Base-by-base conservation (phyloP, 1,284 basidiomycete genomes). In the Phlebopus sp. region DNA sequence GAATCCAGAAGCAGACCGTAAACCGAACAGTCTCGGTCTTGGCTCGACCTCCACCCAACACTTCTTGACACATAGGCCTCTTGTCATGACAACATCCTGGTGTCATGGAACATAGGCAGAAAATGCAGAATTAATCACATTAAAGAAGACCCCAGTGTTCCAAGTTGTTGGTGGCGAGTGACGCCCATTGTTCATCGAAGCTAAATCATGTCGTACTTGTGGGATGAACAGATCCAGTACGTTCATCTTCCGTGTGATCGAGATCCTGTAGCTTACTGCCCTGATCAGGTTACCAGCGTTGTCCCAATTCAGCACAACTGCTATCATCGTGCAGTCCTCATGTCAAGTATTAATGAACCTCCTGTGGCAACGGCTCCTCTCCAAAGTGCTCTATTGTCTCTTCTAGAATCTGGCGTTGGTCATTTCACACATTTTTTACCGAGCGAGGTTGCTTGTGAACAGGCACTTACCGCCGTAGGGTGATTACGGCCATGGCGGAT, bases 331-430 rank as follows among this genome's bases (percentile, higher is more conserved):
- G 30, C 34, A 43, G 39, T 23, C 17, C 38, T 50, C 50, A 56
- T 27, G 30, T 44, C 34, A 39, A n/a, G 43, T 42, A 41, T 41
- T 47, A 47, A 47, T 59, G 56, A 57, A 63, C 62, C 49, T 58
- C 40, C 55, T 50, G 39, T 37, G 49, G 37, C 30, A 19, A 42
- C 48, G 46, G 45, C 43, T 37, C 18, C 19, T 54, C 42, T 51
- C 27, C 6, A 37, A 50, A 29, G 48, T 51, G 39, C 48, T 35
- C 32, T 56, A 56, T 53, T 35, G 19, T 53, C 44, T 14, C 41
- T 57, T 57, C 59, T 55, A 59, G 60, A 61, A 63, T 44, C 32
- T 37, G 44, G 35, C 31, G 18, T 43, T 21, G 42, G 51, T 47
- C 51, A 44, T 58, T 38, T 46, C 15, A 37, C 35, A 44, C 54